phyloP scores from a whole-genome alignment of 179 eudicot species.

The Actinidia chinensis region DNA sequence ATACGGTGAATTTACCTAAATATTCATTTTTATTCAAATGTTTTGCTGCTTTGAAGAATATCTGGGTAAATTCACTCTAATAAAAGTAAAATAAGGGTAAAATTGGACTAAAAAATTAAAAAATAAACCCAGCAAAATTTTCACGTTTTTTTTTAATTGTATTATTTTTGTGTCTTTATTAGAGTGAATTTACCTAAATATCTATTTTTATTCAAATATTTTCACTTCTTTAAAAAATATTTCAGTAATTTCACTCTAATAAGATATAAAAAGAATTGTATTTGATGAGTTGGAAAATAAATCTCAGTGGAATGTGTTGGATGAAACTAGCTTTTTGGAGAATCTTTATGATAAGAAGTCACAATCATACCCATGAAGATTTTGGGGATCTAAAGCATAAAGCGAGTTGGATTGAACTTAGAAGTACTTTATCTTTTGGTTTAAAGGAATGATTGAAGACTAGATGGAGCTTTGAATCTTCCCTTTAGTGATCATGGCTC shows the following conservation, averaged over 20 bases:
- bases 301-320: neutral
- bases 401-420: no score
- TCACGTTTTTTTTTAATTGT: no score
- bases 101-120: neutral
- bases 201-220: no score
- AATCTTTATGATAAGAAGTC: conserved; percentile 3
- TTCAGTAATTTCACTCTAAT: no score
- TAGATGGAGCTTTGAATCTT: neutral
- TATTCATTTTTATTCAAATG: no score
- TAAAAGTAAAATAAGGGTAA: neutral
- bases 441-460: neutral
- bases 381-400: conserved; percentile 9
- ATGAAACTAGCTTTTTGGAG: conserved; percentile 10
- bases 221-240: no score
- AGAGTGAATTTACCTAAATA: no score
- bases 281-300: neutral
- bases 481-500: neutral
- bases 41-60: no score
- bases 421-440: neutral
- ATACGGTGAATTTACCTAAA: no score
- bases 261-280: neutral
- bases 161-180: no score
- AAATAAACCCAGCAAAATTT: neutral
- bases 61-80: no score
- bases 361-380: neutral